Evolutionary conservation across 2,329 filamentous ascomycete genomes (phyloP).

Genomic region (Hawksworthiomyces lignivorus): DNA sequence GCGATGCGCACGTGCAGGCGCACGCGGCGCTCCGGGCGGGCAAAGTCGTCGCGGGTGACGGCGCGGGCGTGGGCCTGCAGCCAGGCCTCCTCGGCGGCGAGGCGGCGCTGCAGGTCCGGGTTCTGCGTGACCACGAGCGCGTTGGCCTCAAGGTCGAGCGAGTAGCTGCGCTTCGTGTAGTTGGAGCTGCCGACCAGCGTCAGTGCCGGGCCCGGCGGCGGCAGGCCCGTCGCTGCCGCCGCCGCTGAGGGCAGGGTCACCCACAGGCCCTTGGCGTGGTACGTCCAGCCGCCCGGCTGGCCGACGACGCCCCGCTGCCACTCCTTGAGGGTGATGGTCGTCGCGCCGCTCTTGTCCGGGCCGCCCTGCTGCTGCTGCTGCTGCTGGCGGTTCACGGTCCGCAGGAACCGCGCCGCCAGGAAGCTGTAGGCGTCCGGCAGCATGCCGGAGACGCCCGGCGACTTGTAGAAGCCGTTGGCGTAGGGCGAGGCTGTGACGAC

Average conservation of each 20-base stretch:
- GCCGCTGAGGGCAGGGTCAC: conserved; percentile 61
- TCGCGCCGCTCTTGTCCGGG: no score
- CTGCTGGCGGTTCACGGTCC: conserved; percentile 39
- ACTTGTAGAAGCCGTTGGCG: conserved; percentile 92
- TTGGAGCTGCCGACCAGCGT: conserved; percentile 88
- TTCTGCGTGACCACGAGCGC: conserved; percentile 78
- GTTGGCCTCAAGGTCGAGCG: conserved; percentile 84
- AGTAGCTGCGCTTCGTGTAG: conserved; percentile 91
- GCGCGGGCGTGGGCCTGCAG: conserved; percentile 64
- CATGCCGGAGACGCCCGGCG: conserved; percentile 79
- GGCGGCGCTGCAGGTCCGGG: conserved; percentile 57
- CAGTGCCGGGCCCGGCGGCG: conserved; percentile 67
- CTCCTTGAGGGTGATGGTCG: conserved; percentile 71
- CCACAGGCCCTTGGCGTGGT: conserved; percentile 96
- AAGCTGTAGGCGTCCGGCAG: conserved; percentile 88
- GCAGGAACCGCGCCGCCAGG: conserved; percentile 74
- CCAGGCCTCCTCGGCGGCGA: conserved; percentile 76
- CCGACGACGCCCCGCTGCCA: conserved; percentile 80
- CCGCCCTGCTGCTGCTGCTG: conserved; percentile 37
- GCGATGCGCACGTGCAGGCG: conserved; percentile 76
- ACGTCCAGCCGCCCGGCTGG: conserved; percentile 83
- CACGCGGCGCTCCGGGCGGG: conserved; percentile 73
- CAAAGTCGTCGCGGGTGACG: conserved; percentile 71
- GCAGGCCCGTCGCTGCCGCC: no score
- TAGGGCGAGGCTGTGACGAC: conserved; percentile 88